Conservation (phyloP, 805 yeast species). For the Tetrapisispora nanseiensis region DNA sequence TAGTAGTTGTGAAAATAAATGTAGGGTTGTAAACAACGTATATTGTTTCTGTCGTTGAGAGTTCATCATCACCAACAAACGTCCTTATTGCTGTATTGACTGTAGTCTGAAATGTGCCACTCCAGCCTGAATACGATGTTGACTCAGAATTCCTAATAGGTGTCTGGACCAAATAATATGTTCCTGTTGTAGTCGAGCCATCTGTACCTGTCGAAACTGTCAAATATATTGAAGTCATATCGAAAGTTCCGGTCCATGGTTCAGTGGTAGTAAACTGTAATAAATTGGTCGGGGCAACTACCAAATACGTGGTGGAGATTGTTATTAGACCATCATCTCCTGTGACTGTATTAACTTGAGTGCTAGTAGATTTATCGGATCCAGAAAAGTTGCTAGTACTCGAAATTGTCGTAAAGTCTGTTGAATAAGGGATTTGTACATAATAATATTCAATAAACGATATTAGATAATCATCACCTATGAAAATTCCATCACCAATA, state of each 20-base stretch:
- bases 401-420: background rate
- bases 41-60: background rate
- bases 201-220: slow-evolving; percentile 1
- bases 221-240: background rate
- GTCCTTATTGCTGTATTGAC: background rate
- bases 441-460: background rate
- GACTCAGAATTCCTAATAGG: background rate
- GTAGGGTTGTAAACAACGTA: slow-evolving; percentile 1
- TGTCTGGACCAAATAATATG: background rate
- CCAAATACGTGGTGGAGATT: background rate
- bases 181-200: background rate
- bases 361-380: background rate
- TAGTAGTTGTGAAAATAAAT: background rate
- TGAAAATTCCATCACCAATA: slow-evolving; percentile 5
- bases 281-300: background rate
- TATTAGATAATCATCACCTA: slow-evolving; percentile 2
- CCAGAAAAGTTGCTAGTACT: background rate
- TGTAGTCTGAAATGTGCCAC: slow-evolving; percentile 1
- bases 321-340: background rate
- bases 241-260: background rate
- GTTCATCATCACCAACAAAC: background rate
- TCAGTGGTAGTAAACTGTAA: background rate
- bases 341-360: background rate
- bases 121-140: slow-evolving; percentile 4
- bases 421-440: background rate